Percentiles rank a stretch among this genome's conserved stretches.
phyloP scores from a whole-genome alignment of 345 rosid genomes.

The Pelargonium nanum region DNA sequence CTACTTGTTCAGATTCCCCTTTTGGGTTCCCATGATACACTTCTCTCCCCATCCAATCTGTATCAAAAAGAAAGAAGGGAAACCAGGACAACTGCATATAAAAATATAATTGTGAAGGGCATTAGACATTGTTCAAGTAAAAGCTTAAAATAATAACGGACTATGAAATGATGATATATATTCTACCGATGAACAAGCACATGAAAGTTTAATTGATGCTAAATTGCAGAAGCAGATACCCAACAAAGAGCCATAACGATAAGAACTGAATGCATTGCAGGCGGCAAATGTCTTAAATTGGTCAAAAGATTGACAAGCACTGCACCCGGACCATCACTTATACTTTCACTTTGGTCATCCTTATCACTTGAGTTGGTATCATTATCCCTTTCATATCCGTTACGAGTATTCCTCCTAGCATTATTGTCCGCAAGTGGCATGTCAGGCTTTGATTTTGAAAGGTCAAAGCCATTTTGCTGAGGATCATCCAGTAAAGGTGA shows the following conservation, averaged over 20 bases:
- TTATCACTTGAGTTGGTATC: slow-evolving; percentile 25
- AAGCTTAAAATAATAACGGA: not conserved
- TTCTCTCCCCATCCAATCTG: slow-evolving; percentile 99
- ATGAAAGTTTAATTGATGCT: not conserved
- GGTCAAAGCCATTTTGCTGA: slow-evolving; percentile 33
- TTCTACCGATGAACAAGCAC: not conserved
- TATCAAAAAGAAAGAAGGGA: slow-evolving; percentile 93
- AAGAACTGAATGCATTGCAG: slow-evolving; percentile 87
- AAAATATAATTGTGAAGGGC: slow-evolving; percentile 9
- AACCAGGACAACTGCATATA: slow-evolving; percentile 90
- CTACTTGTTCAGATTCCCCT: slow-evolving; percentile 38
- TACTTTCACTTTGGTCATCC: slow-evolving; percentile 37
- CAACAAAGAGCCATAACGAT: slow-evolving; percentile 92
- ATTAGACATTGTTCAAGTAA: slow-evolving; percentile 1
- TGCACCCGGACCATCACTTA: slow-evolving; percentile 78
- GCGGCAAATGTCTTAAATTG: slow-evolving; percentile 90
- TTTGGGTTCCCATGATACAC: slow-evolving; percentile 91
- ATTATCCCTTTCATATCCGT: slow-evolving; percentile 28
- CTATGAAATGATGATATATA: not conserved
- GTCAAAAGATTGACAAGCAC: slow-evolving; percentile 83
- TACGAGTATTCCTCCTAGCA: slow-evolving; percentile 25
- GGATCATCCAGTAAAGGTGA: slow-evolving; percentile 72
- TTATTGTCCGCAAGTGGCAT: slow-evolving; percentile 14
- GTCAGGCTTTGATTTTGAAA: slow-evolving; percentile 34
- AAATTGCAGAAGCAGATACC: slow-evolving; percentile 38